Evolutionary conservation across 805 yeast genomes (phyloP).

Genomic region (Wickerhamiella azyma): DNA sequence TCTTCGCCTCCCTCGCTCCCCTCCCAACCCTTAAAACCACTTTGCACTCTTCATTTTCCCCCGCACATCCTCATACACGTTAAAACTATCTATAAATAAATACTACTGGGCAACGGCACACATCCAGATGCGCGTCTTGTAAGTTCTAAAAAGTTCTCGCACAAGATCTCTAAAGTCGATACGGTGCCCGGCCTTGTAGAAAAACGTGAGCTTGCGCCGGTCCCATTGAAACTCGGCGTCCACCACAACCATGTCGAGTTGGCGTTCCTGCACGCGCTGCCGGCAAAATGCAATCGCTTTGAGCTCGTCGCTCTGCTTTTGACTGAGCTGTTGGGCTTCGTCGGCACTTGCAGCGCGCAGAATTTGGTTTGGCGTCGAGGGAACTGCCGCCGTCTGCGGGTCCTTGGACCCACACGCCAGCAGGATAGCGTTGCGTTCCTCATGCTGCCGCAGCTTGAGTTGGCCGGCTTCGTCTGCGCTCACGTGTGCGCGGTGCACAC

Average conservation of each 20-base stretch:
- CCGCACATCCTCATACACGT: not conserved
- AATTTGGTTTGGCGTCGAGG: constrained; percentile 39
- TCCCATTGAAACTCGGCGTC: constrained; percentile 85
- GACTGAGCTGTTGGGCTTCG: constrained; percentile 45
- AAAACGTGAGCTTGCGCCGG: constrained; percentile 64
- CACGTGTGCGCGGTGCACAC: constrained; percentile 43
- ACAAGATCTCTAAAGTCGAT: constrained; percentile 71
- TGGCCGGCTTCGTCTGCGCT: constrained; percentile 53
- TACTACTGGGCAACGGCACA: constrained; percentile 40
- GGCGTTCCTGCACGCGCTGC: constrained; percentile 36
- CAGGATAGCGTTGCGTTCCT: constrained; percentile 58
- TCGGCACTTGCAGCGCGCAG: constrained; percentile 46
- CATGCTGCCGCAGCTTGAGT: constrained; percentile 49
- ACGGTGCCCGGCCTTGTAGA: constrained; percentile 48
- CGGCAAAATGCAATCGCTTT: constrained; percentile 53
- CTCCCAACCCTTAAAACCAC: too few species aligned
- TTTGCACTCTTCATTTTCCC: too few species aligned
- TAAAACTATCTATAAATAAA: constrained; percentile 1
- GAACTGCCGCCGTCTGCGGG: constrained; percentile 43
- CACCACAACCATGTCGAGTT: constrained; percentile 44
- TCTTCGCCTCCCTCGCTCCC: too few species aligned
- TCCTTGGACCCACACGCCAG: constrained; percentile 24
- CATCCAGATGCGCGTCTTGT: constrained; percentile 81
- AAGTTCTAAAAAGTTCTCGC: constrained; percentile 56
- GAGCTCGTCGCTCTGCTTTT: constrained; percentile 54